Percentiles rank a stretch among this genome's conserved stretches.
These are phyloP conservation scores for Emiliania huxleyi DNA, from an alignment of 78 protist species.

Conservation along the genomic window DNA sequence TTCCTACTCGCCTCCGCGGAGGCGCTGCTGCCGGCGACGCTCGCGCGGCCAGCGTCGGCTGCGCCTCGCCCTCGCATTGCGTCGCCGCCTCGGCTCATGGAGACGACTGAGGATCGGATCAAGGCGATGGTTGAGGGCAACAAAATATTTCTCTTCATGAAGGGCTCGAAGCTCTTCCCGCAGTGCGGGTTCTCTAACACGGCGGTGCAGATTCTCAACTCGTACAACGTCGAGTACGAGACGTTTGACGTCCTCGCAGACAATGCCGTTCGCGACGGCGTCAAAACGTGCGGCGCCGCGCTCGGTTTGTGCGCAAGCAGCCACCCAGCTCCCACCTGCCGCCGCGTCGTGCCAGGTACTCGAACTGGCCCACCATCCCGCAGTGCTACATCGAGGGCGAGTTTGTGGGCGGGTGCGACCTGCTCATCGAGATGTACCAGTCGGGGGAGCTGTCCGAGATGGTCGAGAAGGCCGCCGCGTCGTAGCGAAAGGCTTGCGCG, in stretches of 20 bases:
- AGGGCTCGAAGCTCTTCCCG: slow-evolving; percentile 81
- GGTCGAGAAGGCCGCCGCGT: neutral
- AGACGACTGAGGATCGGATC: neutral
- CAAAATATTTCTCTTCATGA: slow-evolving; percentile 78
- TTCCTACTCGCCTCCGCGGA: too few species aligned
- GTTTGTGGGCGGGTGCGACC: slow-evolving; percentile 93
- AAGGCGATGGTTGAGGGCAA: neutral
- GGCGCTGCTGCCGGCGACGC: too few species aligned
- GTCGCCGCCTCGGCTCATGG: too few species aligned
- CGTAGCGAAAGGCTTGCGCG: too few species aligned
- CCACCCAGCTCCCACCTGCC: neutral
- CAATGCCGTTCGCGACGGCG: slow-evolving; percentile 54
- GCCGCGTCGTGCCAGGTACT: neutral
- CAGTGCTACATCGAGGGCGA: slow-evolving; percentile 88
- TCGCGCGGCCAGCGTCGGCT: too few species aligned
- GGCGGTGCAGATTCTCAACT: slow-evolving; percentile 63
- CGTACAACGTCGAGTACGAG: neutral
- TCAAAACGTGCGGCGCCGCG: slow-evolving; percentile 58
- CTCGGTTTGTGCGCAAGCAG: too few species aligned
- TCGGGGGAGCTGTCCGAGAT: slow-evolving; percentile 63
- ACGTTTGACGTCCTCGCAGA: neutral
- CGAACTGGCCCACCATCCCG: slow-evolving; percentile 93
- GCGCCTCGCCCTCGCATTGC: too few species aligned
- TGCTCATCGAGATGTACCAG: slow-evolving; percentile 65
- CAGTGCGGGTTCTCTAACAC: slow-evolving; percentile 86